Evolutionary conservation across 257 asterid species (phyloP), one percentile per base, ranked within the genome.

Genomic region (Solanum commersonii): DNA sequence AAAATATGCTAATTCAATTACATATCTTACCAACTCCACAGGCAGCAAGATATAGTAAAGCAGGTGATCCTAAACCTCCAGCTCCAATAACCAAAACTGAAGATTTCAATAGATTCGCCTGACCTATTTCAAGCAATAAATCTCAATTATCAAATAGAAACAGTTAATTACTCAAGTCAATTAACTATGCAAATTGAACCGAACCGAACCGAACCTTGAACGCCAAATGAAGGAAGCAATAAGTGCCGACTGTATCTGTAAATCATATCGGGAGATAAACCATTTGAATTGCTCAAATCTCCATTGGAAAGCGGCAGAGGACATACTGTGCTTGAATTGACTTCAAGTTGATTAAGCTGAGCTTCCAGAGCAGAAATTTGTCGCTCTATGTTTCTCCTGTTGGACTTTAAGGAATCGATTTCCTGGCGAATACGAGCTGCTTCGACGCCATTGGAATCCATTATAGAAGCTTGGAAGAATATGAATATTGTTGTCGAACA

Each of bases 11-110:
- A 25, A 31, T 15, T 14, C 12, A 46, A 18, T 10, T 16, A 49
- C 42, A 16, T 2, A 70, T 87, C 84, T 88, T 87, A 93, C 96
- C 96, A 38, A 93, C 88, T 40, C 96, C 99, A 87, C 96, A 96
- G 27, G 99, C 99, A 16, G 98, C 96, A 22, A 97, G 97, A 92
- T 97, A 97, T 16, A 97, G 92, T 89, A 97, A 88, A 89, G 98
- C 99, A 35, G 99, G 99, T 6, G 99, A 93, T 46, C 99, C 99
- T 88, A 97, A 91, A 34, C 99, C 99, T 88, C 99, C 99, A 78
- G 99, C 99, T 88, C 99, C 99, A 88, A 97, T 93, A 77, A 97
- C 98, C 92, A 97, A 90, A 79, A 95, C 94, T 15, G 99, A 95
- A 18, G 96, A 92, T 86, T 95, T 96, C 93, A 96, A 87, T 88